These are phyloP conservation scores for Aspergillus sparsus DNA, from an alignment of 495 filamentous ascomycete genomes.

Conservation along the genomic window DNA sequence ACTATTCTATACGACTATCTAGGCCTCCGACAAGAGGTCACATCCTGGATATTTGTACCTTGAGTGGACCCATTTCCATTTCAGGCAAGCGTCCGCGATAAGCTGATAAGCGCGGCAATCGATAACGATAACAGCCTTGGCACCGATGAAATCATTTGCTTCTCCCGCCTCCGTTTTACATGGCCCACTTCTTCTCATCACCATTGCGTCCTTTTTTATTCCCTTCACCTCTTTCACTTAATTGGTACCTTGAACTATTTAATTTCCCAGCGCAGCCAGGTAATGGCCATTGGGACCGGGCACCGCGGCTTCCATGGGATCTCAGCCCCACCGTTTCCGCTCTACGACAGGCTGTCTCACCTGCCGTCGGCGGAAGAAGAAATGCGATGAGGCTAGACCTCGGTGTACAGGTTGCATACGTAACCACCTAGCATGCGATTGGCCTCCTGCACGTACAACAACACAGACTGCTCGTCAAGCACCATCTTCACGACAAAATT, in stretches of 20 bases:
- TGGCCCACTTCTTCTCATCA: neutral
- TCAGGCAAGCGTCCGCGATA: neutral
- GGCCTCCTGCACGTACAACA: conserved; percentile 6
- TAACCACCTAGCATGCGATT: conserved; percentile 9
- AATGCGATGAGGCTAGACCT: conserved; percentile 20
- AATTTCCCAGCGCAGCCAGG: neutral
- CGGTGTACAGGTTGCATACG: conserved; percentile 8
- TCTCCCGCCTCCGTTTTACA: neutral
- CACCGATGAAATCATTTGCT: neutral
- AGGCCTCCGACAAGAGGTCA: neutral
- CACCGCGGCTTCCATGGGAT: neutral
- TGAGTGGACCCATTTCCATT: neutral
- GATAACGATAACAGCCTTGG: conserved; percentile 2
- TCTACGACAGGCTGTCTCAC: conserved; percentile 15
- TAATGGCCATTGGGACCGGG: neutral
- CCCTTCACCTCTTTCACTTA: neutral
- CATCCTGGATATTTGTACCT: neutral
- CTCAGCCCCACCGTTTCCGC: neutral
- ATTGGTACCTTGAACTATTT: neutral
- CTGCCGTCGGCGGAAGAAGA: conserved; percentile 18
- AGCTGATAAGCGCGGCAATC: conserved; percentile 2
- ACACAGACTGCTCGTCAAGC: conserved; percentile 5
- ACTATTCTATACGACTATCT: neutral
- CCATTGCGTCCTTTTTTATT: neutral
- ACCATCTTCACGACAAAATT: neutral